Evolutionary conservation across 768 basidiomycete genomes (phyloP), one percentile per base, ranked within the genome.

Genomic region (Ramaria rubella): DNA sequence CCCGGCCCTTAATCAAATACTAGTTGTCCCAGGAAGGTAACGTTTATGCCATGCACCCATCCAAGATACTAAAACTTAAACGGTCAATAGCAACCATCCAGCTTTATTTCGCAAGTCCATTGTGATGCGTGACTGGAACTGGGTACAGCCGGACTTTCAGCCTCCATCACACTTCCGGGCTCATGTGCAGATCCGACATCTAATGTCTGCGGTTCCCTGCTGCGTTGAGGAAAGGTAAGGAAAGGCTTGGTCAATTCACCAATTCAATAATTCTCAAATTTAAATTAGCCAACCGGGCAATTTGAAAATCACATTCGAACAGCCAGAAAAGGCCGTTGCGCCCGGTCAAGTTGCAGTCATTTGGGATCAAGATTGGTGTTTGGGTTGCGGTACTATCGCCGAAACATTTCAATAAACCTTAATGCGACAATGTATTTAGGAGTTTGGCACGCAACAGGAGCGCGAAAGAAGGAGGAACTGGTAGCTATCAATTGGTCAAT

Each of bases 331-430:
- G 40, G 86, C 82, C 5, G 82, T 93, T 15, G 77, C 90, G 0
- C 80, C 83, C 0, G 94, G 94, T 1, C 94, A 97, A 69, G 80
- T 88, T 27, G 85, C 84, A 5, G 83, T 80, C 0, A 61, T 95
- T 2, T 96, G 84, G 69, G 77, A 82, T 55, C 82, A 75, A 2
- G 77, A 83, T 44, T 86, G 86, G 83, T 94, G 91, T 68, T 73
- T 95, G 29, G 94, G 94, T 2, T 87, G 86, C 64, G 94, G 91
- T 30, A 70, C 77, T 5, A 93, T 96, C 49, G 59, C 65, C 2
- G 60, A 61, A 19, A 68, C 63, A 48, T 45, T 42, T 21, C 24
- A 17, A 14, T 42, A n/a, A 31, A 43, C 8, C 19, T 15, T 21
- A 33, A 49, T 34, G 23, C 33, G 11, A 45, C 26, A 24, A 54